Evolutionary conservation across 2,329 filamentous ascomycete species (phyloP).

Genomic region (Ceratocystis smalleyi): DNA sequence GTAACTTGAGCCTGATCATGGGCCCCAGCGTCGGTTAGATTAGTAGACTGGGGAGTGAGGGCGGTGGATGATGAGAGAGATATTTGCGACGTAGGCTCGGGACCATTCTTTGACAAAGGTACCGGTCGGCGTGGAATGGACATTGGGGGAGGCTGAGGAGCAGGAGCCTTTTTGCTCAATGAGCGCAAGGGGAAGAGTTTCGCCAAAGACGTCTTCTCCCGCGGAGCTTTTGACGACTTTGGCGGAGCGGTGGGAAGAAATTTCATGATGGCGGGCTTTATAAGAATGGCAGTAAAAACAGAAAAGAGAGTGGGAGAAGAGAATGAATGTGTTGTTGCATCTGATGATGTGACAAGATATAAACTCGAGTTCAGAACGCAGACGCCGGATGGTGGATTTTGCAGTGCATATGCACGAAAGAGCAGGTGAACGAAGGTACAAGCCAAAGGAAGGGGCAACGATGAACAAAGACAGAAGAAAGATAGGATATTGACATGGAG

Average conservation of each 20-base stretch:
- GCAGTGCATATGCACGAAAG: background rate
- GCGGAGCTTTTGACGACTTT: constrained; percentile 17
- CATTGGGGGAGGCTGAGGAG: constrained; percentile 21
- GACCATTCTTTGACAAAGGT: constrained; percentile 11
- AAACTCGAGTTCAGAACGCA: background rate
- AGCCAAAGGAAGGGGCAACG: too few relatives aligned
- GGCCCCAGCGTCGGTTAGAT: background rate
- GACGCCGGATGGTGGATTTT: background rate
- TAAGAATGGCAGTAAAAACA: background rate
- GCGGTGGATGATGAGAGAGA: constrained; percentile 13
- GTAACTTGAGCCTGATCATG: background rate
- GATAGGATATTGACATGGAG: constrained; percentile 18
- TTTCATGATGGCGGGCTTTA: constrained; percentile 18
- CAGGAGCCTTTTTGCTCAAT: constrained; percentile 14
- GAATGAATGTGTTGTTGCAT: constrained; percentile 21
- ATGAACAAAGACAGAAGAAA: constrained; percentile 37
- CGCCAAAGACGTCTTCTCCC: constrained; percentile 17
- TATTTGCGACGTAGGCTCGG: background rate
- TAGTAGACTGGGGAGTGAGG: constrained; percentile 9
- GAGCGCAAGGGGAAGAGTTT: constrained; percentile 20
- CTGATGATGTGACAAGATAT: background rate
- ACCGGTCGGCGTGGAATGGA: constrained; percentile 28
- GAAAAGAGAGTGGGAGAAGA: constrained; percentile 31
- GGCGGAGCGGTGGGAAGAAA: constrained; percentile 11
- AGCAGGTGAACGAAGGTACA: too few relatives aligned